A percentile compares a stretch with the other conserved stretches of the same genome.
Conservation (phyloP, 805 yeast species). For the Sugiyamaella floridensis region DNA sequence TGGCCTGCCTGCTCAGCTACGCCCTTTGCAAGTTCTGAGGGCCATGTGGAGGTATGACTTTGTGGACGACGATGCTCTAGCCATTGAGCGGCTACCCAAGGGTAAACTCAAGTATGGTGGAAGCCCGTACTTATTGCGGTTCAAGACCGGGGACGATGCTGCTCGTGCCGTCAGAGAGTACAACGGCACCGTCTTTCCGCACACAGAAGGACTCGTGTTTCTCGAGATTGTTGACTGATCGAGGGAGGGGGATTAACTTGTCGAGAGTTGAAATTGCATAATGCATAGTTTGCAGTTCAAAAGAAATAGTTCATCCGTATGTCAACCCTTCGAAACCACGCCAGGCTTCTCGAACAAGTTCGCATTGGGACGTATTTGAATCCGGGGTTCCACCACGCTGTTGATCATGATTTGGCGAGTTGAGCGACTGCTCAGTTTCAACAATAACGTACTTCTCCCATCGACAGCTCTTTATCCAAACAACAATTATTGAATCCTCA, state of each 20-base stretch:
- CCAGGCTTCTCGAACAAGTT: conserved; percentile 67
- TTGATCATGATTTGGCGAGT: conserved; percentile 3
- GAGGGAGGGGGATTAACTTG: too few species aligned
- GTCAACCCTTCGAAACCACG: conserved; percentile 42
- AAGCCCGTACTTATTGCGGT: conserved; percentile 27
- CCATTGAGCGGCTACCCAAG: conserved; percentile 28
- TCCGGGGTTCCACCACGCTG: conserved; percentile 9
- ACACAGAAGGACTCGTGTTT: conserved; percentile 21
- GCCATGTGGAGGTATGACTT: conserved; percentile 30
- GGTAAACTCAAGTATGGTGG: conserved; percentile 29
- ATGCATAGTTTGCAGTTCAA: too few species aligned
- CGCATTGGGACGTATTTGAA: conserved; percentile 38
- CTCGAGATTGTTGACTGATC: conserved; percentile 30
- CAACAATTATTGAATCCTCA: conserved; percentile 61
- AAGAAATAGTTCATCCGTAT: conserved; percentile 25
- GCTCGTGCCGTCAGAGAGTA: conserved; percentile 26
- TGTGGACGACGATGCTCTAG: conserved; percentile 26
- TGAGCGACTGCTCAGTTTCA: conserved; percentile 36
- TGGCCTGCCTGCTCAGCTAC: conserved; percentile 26
- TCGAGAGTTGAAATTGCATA: too few species aligned
- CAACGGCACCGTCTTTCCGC: conserved; percentile 25
- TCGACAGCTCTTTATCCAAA: conserved; percentile 62
- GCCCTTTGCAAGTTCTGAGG: conserved; percentile 20
- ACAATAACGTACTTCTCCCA: conserved; percentile 84
- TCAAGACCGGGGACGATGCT: conserved; percentile 27